phyloP scores from a whole-genome alignment of 1,139 yeast genomes.

The Yamadazyma oceani region DNA sequence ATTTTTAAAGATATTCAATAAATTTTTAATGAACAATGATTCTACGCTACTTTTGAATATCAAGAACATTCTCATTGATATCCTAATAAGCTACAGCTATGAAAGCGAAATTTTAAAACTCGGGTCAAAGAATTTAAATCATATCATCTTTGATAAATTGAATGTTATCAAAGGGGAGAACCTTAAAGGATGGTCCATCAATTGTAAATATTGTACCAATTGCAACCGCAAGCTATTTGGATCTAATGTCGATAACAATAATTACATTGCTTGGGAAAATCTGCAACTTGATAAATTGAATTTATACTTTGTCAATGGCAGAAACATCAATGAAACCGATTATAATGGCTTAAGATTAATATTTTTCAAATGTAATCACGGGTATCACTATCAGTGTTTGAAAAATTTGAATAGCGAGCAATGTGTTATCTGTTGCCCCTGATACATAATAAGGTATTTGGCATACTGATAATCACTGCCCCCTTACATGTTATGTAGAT shows the following conservation, averaged over 20 bases:
- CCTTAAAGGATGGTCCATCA: slow-evolving; percentile 61
- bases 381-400: slow-evolving; percentile 67
- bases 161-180: slow-evolving; percentile 38
- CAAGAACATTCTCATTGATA: slow-evolving; percentile 59
- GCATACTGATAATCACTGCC: too few species aligned
- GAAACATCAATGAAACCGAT: slow-evolving; percentile 4
- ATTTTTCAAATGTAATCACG: slow-evolving; percentile 52
- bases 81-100: slow-evolving; percentile 63
- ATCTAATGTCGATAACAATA: slow-evolving; percentile 35
- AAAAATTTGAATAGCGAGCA: slow-evolving; percentile 19
- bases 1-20: slow-evolving; percentile 51
- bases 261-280: slow-evolving; percentile 52
- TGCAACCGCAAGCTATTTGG: slow-evolving; percentile 75
- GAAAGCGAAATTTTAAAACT: slow-evolving; percentile 60
- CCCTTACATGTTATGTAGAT: not conserved
- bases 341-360: slow-evolving; percentile 24
- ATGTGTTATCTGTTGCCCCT: slow-evolving; percentile 13
- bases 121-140: slow-evolving; percentile 53
- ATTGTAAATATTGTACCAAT: slow-evolving; percentile 58
- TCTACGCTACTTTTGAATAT: slow-evolving; percentile 56
- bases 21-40: slow-evolving; percentile 39
- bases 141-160: slow-evolving; percentile 50
- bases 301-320: slow-evolving; percentile 1
- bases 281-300: slow-evolving; percentile 18
- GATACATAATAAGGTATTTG: too few species aligned